These are phyloP conservation scores for Phaffomyces thermotolerans DNA, from an alignment of 805 yeast genomes.

Conservation along the genomic window DNA sequence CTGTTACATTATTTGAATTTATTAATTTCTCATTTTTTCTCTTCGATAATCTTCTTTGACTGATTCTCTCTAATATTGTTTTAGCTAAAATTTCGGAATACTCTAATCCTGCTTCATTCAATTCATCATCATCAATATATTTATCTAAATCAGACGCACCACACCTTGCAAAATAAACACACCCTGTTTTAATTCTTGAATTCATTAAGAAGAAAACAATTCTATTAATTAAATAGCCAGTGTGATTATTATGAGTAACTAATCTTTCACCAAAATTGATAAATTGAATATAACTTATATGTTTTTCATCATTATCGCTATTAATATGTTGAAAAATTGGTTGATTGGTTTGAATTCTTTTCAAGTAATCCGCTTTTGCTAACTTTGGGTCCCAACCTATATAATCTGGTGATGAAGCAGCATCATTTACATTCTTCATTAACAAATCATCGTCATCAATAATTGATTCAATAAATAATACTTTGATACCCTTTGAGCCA, in stretches of 20 bases:
- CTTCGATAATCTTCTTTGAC: constrained; percentile 23
- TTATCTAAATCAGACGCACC: constrained; percentile 41
- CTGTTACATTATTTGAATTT: constrained; percentile 2
- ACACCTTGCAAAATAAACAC: constrained; percentile 89
- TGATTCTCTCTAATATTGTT: constrained; percentile 36
- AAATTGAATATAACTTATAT: constrained; percentile 72
- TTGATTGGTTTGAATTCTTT: constrained; percentile 60
- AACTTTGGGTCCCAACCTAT: constrained; percentile 61
- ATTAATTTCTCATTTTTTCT: constrained; percentile 2
- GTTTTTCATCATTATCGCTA: constrained; percentile 33
- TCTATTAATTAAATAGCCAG: constrained; percentile 85
- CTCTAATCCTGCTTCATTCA: constrained; percentile 63
- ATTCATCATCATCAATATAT: constrained; percentile 72
- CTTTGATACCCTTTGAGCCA: constrained; percentile 55
- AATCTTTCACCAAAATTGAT: constrained; percentile 86
- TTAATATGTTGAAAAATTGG: constrained; percentile 70
- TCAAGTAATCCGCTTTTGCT: constrained; percentile 72
- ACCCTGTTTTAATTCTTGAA: constrained; percentile 77
- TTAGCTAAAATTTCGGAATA: constrained; percentile 62
- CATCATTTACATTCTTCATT: constrained; percentile 73
- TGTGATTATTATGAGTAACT: constrained; percentile 69
- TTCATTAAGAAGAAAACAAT: constrained; percentile 92
- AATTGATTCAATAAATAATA: constrained; percentile 80
- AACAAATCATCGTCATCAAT: constrained; percentile 68
- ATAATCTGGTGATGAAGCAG: constrained; percentile 84